These are phyloP conservation scores for Phellopilus nigrolimitatus DNA, from an alignment of 1,284 basidiomycete species.

Conservation along the genomic window DNA sequence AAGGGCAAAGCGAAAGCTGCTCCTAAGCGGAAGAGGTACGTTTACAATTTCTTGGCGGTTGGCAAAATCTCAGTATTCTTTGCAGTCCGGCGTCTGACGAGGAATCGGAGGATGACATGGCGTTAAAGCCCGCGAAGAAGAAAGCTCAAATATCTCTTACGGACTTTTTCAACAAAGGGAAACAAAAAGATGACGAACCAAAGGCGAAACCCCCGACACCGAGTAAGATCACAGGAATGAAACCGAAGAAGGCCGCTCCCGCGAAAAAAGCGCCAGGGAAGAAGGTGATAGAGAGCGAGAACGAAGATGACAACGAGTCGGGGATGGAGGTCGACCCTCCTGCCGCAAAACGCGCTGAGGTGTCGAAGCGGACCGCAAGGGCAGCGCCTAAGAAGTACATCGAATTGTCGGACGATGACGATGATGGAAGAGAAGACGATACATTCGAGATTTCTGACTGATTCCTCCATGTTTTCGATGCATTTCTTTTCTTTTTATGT, in stretches of 20 bases:
- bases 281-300: conserved; percentile 4
- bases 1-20: conserved; percentile 23
- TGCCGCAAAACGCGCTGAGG: conserved; percentile 27
- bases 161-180: conserved; percentile 14
- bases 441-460: conserved; percentile 21
- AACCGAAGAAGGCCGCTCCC: conserved; percentile 16
- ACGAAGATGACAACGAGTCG: conserved; percentile 11
- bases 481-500: neutral
- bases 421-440: conserved; percentile 29
- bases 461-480: conserved; percentile 2
- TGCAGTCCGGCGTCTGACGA: conserved; percentile 20
- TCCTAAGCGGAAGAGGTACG: conserved; percentile 27
- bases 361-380: conserved; percentile 34
- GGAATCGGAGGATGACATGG: conserved; percentile 21
- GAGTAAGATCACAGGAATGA: conserved; percentile 14
- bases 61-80: neutral
- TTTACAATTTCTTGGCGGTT: neutral
- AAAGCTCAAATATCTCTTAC: conserved; percentile 7
- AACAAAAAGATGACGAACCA: conserved; percentile 8
- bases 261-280: conserved; percentile 18
- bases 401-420: conserved; percentile 35
- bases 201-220: conserved; percentile 9
- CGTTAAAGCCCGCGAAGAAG: conserved; percentile 26
- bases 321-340: conserved; percentile 12
- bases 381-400: conserved; percentile 36